Conservation (phyloP, 2,329 filamentous ascomycete genomes). For the Aspergillus uvarum region DNA sequence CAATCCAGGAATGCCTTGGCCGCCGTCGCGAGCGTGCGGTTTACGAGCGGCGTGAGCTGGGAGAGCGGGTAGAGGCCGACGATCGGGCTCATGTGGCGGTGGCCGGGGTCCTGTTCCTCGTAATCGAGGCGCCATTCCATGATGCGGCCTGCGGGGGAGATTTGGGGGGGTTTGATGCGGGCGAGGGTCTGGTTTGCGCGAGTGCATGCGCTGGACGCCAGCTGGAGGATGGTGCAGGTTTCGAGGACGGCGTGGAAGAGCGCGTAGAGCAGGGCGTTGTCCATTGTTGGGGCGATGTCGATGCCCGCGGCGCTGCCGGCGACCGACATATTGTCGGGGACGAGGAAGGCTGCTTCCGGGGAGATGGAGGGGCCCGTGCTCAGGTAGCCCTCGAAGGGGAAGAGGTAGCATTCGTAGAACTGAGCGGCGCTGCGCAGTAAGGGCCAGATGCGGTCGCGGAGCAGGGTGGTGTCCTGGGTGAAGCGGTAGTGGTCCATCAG, state of each 20-base stretch:
- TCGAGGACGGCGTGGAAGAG: constrained; percentile 24
- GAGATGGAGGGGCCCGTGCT: constrained; percentile 20
- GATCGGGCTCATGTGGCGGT: constrained; percentile 53
- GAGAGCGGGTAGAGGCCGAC: constrained; percentile 50
- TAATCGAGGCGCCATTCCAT: constrained; percentile 39
- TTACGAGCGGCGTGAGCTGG: constrained; percentile 34
- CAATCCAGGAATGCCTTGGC: constrained; percentile 14
- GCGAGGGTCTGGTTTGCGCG: constrained; percentile 6
- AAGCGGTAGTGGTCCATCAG: constrained; percentile 59
- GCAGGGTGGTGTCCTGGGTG: constrained; percentile 28
- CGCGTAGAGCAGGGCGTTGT: constrained; percentile 44
- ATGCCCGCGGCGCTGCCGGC: constrained; percentile 3
- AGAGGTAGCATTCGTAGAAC: constrained; percentile 14
- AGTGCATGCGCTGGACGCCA: background rate
- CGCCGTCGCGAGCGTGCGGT: constrained; percentile 27
- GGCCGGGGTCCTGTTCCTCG: constrained; percentile 46
- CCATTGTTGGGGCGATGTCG: constrained; percentile 43
- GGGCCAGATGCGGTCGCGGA: constrained; percentile 15
- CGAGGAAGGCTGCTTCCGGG: constrained; percentile 21
- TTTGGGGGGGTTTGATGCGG: constrained; percentile 17
- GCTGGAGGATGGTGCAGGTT: background rate
- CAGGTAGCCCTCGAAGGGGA: constrained; percentile 6
- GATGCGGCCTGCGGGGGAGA: constrained; percentile 27
- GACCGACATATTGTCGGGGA: constrained; percentile 6
- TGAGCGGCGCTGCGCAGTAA: constrained; percentile 14